Evolutionary conservation across 164 flowering plant genomes (phyloP), one percentile per base, ranked within the genome.

Genomic region (Sextonia rubra): DNA sequence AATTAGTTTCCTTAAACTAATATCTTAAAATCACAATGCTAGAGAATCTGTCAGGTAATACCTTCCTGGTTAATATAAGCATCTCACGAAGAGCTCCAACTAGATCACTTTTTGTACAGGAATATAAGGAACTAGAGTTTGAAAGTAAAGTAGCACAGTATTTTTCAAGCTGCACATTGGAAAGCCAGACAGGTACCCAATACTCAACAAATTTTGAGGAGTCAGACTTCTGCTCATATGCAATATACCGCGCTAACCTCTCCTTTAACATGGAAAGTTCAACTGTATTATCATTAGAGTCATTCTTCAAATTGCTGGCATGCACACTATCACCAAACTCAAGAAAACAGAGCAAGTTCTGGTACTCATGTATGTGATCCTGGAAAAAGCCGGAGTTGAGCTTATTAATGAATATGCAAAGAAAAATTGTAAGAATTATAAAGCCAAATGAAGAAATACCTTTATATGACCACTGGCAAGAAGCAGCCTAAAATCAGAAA

Each of bases 91-190:
- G 85, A 47, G 82, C 86, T 37, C 90, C 95, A 78, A 86, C 80
- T 71, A 60, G 79, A 78, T 92, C 96, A 73, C 23, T 85, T 82
- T 81, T 96, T 22, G 78, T 83, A 72, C 73, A 78, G 58, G 91
- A 86, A 76, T 87, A 72, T 69, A 96, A 97, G 56, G 79, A 62
- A 1, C 72, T 66, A 30, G 82, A 82, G 69, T 92, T 90, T 8
- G 87, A 73, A 65, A 91, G 80, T 48, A 96, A 80, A 48, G 82
- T 83, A 69, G 69, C 76, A 86, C 97, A 93, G 75, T 96, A 96
- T 73, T 84, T 94, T 85, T 96, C 99, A 68, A 96, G 92, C 78
- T 93, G 99, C 66, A 88, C 74, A 78, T 84, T 78, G 29, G 98
- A 91, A 62, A 96, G 78, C 76, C 69, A 81, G 52, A 82, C 89